Evolutionary conservation across 352 stramenopile species (phyloP).

Genomic region (Globisporangium solare): DNA sequence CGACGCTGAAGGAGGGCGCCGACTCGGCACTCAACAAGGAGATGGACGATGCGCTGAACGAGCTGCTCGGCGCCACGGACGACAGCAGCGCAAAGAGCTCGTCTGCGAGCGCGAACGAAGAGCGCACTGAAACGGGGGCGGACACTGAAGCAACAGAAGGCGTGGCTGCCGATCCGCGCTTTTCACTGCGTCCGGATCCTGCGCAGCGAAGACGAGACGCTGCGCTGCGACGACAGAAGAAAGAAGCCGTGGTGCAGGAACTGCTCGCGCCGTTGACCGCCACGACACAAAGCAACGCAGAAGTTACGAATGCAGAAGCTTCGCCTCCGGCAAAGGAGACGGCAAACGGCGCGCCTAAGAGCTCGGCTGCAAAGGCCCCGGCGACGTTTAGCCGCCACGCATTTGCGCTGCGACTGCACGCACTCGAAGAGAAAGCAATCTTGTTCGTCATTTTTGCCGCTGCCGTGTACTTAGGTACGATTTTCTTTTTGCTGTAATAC

Average conservation of each 20-base stretch:
- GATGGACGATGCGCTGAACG: conserved; percentile 28
- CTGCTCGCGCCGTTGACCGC: conserved; percentile 24
- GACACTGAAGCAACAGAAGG: background rate
- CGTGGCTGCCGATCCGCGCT: conserved; percentile 19
- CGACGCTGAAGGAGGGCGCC: conserved; percentile 35
- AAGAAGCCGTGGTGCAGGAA: conserved; percentile 55
- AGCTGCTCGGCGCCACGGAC: conserved; percentile 34
- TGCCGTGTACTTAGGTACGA: conserved; percentile 43
- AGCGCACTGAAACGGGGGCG: background rate
- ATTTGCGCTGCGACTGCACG: conserved; percentile 42
- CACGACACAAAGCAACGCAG: background rate
- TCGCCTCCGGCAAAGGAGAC: background rate
- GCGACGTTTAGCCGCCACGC: conserved; percentile 50
- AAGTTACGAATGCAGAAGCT: background rate
- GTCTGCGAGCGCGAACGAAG: conserved; percentile 1
- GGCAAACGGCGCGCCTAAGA: conserved; percentile 3
- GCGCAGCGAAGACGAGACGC: conserved; percentile 67
- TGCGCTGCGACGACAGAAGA: conserved; percentile 46
- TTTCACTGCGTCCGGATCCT: conserved; percentile 49
- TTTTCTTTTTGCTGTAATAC: background rate
- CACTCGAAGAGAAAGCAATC: conserved; percentile 56
- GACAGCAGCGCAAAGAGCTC: conserved; percentile 28
- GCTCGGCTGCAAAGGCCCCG: conserved; percentile 7
- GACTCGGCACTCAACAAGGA: conserved; percentile 11
- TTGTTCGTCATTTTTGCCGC: conserved; percentile 43